Conservation (phyloP, 1,139 yeast species). For the Hyphopichia wangnamkhiaoensis region DNA sequence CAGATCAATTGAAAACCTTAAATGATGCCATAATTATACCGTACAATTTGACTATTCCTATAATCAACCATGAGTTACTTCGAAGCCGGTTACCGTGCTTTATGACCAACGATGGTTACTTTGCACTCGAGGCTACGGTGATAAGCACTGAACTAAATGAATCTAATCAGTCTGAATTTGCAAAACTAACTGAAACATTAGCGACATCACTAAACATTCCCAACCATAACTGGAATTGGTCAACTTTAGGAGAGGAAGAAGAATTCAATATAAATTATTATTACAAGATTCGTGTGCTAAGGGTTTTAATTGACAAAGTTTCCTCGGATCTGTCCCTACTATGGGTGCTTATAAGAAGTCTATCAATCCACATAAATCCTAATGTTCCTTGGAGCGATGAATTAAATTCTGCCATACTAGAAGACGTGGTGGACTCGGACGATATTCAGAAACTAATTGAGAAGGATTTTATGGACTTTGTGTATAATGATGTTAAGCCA, state of each 20-base stretch:
- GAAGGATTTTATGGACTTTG: slow-evolving; percentile 6
- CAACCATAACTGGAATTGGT: slow-evolving; percentile 10
- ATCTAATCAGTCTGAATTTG: not conserved
- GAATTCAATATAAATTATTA: slow-evolving; percentile 1
- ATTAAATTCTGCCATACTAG: slow-evolving; percentile 16
- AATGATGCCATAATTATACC: too few species aligned
- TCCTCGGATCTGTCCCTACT: not conserved
- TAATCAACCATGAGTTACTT: not conserved
- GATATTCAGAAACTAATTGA: slow-evolving; percentile 3
- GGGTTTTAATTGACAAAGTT: slow-evolving; percentile 3
- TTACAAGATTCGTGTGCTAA: slow-evolving; percentile 6
- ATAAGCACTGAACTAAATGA: not conserved
- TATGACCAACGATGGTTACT: not conserved
- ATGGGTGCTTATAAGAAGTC: not conserved
- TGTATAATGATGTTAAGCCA: slow-evolving; percentile 4
- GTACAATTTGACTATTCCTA: too few species aligned
- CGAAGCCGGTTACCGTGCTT: too few species aligned
- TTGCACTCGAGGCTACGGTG: slow-evolving; percentile 9
- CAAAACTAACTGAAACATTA: slow-evolving; percentile 3
- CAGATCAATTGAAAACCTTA: not conserved
- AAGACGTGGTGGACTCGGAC: slow-evolving; percentile 7
- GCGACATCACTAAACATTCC: slow-evolving; percentile 6
- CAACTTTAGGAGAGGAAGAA: not conserved
- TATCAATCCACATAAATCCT: slow-evolving; percentile 28
- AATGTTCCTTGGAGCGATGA: slow-evolving; percentile 30